Percentiles rank a stretch among this genome's conserved stretches.
Conservation (phyloP, 257 asterid species). For the Lycium ferocissimum region DNA sequence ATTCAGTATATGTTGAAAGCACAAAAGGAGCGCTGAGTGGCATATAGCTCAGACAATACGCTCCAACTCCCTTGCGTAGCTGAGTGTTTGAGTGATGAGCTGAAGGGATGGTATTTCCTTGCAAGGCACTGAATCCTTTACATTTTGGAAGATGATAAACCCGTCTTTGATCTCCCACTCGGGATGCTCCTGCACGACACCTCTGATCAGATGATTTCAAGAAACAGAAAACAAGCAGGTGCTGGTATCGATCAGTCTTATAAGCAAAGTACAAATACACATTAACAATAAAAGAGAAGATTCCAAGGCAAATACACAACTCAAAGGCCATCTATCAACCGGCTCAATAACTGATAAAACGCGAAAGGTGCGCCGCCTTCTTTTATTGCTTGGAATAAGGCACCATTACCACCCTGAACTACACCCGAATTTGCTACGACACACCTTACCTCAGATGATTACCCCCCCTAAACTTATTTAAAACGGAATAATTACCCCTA, state of each 20-base stretch:
- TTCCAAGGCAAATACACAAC: not conserved
- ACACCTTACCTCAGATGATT: too few species aligned
- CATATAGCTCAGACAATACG: constrained; percentile 60
- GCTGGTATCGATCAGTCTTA: not conserved
- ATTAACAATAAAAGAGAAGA: not conserved
- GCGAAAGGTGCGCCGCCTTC: not conserved
- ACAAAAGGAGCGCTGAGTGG: not conserved
- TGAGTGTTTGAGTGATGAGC: constrained; percentile 90
- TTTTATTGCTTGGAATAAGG: not conserved
- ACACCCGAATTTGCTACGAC: too few species aligned
- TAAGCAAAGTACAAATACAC: not conserved
- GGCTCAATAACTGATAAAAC: not conserved
- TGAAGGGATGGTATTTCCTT: constrained; percentile 96
- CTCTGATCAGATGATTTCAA: not conserved
- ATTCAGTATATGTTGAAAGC: not conserved
- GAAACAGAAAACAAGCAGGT: not conserved
- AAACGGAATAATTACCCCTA: too few species aligned
- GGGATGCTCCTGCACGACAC: constrained; percentile 74
- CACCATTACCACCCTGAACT: too few species aligned
- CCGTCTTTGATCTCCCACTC: constrained; percentile 87
- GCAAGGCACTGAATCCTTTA: constrained; percentile 79
- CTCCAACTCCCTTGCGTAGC: constrained; percentile 92
- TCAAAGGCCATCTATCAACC: not conserved
- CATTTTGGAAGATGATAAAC: constrained; percentile 66
- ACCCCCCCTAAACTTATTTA: too few species aligned